Base-by-base conservation (phyloP, 1,139 yeast species). In the Diutina scorzettiae region DNA sequence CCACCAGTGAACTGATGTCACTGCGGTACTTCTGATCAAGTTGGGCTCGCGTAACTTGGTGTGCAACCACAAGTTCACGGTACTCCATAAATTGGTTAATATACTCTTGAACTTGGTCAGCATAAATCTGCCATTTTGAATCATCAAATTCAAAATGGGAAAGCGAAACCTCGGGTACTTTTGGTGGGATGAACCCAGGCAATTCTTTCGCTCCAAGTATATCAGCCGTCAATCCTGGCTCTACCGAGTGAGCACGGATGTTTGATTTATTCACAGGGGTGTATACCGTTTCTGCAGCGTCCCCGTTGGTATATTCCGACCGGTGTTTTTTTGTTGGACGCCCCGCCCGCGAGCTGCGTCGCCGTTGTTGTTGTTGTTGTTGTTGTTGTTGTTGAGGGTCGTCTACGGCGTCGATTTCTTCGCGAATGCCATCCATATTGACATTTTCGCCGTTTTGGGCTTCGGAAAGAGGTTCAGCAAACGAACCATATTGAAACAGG, bases 1-100 rank as follows among this genome's bases (percentile, higher is more conserved):
- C 28, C 27, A 21, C 39, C 39, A 34, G 39, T 18, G 39, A 27
- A 23, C 28, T 34, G 29, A 34, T 14, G 9, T 34, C 39, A 16
- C 6, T 16, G n/a, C 17, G 28, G 12, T 34, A 14, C 9, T 12
- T 16, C 20, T 14, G 16, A 21, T 34, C 39, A 12, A 23, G 24
- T 9, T 23, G 9, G n/a, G 23, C 24, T 16, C 39, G 39, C 17
- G n/a, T 8, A 14, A 18, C 28, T 28, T 34, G 27, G 12, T 34
- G 23, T 14, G 5, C 7, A 3, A 9, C 8, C 16, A 34, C 39
- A 4, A 14, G 39, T 34, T 34, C n/a, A 9, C 39, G 27, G 28
- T 20, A 34, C 5, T 12, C n/a, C n/a, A 12, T 5, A 16, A 34
- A 34, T 14, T 23, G 19, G 12, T 23, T 23, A 27, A 23, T n/a